Conservation (phyloP, 306 rosid species). For the Malus sieversii region DNA sequence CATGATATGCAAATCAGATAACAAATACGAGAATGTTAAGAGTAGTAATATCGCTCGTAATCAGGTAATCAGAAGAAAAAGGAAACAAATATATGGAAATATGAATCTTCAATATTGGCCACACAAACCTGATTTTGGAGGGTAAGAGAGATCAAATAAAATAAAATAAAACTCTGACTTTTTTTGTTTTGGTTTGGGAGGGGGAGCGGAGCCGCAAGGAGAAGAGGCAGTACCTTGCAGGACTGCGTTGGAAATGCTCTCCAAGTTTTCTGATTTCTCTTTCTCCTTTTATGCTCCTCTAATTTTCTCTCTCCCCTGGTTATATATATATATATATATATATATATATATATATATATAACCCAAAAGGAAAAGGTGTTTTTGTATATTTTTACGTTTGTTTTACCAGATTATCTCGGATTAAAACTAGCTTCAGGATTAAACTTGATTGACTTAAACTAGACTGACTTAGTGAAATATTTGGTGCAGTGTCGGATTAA, state of each 20-base stretch:
- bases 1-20: no score
- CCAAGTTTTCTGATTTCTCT: neutral
- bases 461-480: no score
- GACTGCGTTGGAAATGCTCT: neutral
- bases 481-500: no score
- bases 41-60: neutral
- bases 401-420: no score
- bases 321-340: no score
- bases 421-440: no score
- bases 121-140: neutral
- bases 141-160: neutral
- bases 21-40: no score
- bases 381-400: no score
- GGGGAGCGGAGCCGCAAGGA: neutral
- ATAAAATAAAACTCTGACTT: neutral
- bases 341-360: neutral
- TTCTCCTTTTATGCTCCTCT: neutral
- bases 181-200: neutral
- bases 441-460: rapidly evolving
- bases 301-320: neutral
- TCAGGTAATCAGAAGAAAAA: neutral
- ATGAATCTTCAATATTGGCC: neutral
- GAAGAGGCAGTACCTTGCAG: neutral
- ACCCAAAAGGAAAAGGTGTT: no score
- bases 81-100: neutral